Evolutionary conservation across 129 eudicot genomes (phyloP), one percentile per base, ranked within the genome.

Genomic region (Calendula officinalis): DNA sequence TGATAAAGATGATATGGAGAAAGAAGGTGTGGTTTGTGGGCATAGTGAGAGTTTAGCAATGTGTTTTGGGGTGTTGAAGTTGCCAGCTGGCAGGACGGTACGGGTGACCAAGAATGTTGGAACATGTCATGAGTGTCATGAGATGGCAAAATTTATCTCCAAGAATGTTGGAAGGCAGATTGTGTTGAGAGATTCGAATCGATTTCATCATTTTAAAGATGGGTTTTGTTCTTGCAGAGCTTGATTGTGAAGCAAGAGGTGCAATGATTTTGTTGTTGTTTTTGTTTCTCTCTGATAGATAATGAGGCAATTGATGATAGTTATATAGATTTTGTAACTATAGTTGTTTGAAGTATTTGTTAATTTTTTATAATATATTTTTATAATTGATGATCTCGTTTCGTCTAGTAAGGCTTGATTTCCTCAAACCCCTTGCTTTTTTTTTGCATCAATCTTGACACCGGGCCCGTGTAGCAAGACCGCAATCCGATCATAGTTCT

Each of bases 141-240:
- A 78, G 68, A 80, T 75, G 81, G 90, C 77, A 5, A 86, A 81
- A 44, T 78, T 78, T 74, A 72, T 86, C 36, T 83, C 95, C n/a
- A 83, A 78, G 75, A 66, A 39, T 32, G 44, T 66, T 61, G 76
- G 84, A 3, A 83, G 87, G 63, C 73, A 86, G 72, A 80, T 86
- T 64, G 50, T 86, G 46, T 73, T 83, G 63, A 73, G 90, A 74
- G 95, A 86, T 83, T 80, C 79, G 0, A 69, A 60, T 40, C 80
- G 89, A 32, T 86, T 78, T 71, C 95, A 86, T 69, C 87, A 80
- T 80, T 86, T 86, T 78, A 83, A 75, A 67, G 83, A 86, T 73
- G 95, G 84, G n/a, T 70, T 43, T 42, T 86, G 95, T 66, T 83
- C 90, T 64, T 86, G 95, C 61, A 80, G 86, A 80, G 83, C 84